These are phyloP conservation scores for Phytopythium oedochilum DNA, from an alignment of 352 stramenopile species.

Conservation along the genomic window DNA sequence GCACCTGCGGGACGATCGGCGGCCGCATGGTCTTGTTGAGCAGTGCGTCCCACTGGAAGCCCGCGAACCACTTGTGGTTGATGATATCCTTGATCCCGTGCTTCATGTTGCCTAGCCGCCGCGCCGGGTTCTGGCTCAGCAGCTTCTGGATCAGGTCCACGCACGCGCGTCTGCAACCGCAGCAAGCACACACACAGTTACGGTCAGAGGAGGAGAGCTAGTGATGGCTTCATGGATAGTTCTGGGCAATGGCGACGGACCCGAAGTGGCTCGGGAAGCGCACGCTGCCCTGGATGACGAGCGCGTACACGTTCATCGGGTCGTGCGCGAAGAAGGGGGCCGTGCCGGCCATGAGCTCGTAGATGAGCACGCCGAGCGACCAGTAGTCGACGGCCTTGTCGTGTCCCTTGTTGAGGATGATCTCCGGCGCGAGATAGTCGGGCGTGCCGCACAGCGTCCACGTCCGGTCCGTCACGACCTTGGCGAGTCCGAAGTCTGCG, in stretches of 20 bases:
- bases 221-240: no score
- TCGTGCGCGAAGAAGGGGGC: conserved; percentile 90
- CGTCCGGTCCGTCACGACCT: conserved; percentile 80
- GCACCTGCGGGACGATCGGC: conserved; percentile 69
- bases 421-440: conserved; percentile 91
- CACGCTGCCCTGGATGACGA: conserved; percentile 86
- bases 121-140: conserved; percentile 68
- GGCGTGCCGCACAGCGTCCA: conserved; percentile 92
- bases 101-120: conserved; percentile 79
- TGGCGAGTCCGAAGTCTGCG: conserved; percentile 90
- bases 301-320: conserved; percentile 90
- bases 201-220: background rate
- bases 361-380: conserved; percentile 88
- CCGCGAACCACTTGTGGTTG: conserved; percentile 79
- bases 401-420: conserved; percentile 90
- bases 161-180: conserved; percentile 40
- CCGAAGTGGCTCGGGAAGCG: conserved; percentile 82
- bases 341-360: conserved; percentile 82
- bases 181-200: background rate
- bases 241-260: conserved; percentile 20
- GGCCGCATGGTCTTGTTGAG: conserved; percentile 57
- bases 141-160: conserved; percentile 89
- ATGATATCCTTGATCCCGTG: conserved; percentile 83
- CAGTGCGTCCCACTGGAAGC: conserved; percentile 64
- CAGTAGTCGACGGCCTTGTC: conserved; percentile 91